These are phyloP conservation scores for Nigrospora oryzae DNA, from an alignment of 2,329 filamentous ascomycete genomes.

Conservation along the genomic window DNA sequence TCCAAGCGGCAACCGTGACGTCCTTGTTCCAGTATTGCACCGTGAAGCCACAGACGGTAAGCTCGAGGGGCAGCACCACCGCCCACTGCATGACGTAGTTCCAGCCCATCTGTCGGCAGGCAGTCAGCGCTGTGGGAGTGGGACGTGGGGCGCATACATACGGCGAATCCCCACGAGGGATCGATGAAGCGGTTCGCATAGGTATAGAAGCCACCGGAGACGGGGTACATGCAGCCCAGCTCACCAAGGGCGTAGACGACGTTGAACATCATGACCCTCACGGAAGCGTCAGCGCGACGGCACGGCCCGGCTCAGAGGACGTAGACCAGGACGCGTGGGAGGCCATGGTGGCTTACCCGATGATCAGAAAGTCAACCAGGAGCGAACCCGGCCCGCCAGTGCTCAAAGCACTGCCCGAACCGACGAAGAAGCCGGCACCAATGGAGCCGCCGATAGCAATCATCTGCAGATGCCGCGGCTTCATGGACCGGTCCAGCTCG, in stretches of 20 bases:
- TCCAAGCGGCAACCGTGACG: constrained; percentile 41
- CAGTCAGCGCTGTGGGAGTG: no score
- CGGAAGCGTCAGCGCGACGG: neutral
- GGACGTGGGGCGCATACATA: constrained; percentile 21
- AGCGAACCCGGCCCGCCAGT: constrained; percentile 36
- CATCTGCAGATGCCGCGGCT: constrained; percentile 42
- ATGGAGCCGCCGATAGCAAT: constrained; percentile 48
- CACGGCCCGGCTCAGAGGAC: neutral
- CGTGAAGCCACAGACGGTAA: constrained; percentile 39
- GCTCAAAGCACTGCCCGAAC: constrained; percentile 41
- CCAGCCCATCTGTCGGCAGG: constrained; percentile 20
- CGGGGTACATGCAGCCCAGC: constrained; percentile 39
- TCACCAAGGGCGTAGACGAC: constrained; percentile 52
- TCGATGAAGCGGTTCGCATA: constrained; percentile 43
- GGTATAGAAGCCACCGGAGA: constrained; percentile 42
- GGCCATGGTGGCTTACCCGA: constrained; percentile 23
- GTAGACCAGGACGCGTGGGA: no score
- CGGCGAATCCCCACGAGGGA: constrained; percentile 34
- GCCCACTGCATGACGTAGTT: constrained; percentile 41
- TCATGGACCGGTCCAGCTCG: constrained; percentile 32
- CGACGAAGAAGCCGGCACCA: constrained; percentile 55
- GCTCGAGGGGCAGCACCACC: constrained; percentile 36
- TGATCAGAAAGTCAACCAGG: constrained; percentile 42
- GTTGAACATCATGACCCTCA: constrained; percentile 46
- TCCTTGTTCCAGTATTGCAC: constrained; percentile 39